phyloP scores from a whole-genome alignment of 441 rosid species.

The Pelargonium hybrid region DNA sequence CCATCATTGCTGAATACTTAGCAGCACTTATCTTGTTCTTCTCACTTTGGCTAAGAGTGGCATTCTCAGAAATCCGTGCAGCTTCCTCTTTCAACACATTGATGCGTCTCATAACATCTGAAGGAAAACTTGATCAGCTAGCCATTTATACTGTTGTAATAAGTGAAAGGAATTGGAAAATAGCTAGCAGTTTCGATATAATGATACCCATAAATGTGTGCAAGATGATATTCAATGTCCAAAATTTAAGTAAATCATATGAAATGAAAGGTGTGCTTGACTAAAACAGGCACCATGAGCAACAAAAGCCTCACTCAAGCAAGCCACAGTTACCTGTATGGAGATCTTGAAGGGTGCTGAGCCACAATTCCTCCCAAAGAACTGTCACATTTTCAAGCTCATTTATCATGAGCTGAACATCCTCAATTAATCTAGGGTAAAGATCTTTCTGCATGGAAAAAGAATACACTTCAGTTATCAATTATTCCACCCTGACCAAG shows the following conservation, averaged over 20 bases:
- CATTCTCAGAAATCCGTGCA: conserved; percentile 79
- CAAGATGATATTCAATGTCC: conserved; percentile 5
- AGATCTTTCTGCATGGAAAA: conserved; percentile 57
- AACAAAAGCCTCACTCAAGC: conserved; percentile 15
- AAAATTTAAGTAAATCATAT: conserved; percentile 10
- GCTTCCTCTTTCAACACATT: conserved; percentile 91
- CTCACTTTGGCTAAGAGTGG: conserved; percentile 79
- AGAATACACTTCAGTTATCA: conserved; percentile 23
- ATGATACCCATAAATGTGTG: neutral
- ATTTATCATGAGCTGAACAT: conserved; percentile 91
- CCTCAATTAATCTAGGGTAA: conserved; percentile 86
- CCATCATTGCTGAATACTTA: conserved; percentile 97
- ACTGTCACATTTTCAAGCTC: conserved; percentile 92
- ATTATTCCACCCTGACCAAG: conserved; percentile 7
- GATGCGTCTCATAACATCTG: conserved; percentile 91
- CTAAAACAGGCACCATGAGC: conserved; percentile 16
- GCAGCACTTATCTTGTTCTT: conserved; percentile 88
- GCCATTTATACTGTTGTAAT: neutral
- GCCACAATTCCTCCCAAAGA: conserved; percentile 99
- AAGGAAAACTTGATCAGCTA: conserved; percentile 21
- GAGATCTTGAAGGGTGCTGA: conserved; percentile 96
- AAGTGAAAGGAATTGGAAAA: conserved; percentile 1
- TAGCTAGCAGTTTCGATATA: neutral
- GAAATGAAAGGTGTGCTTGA: conserved; percentile 13
- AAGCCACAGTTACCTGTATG: conserved; percentile 60